Percentiles rank a stretch among this genome's conserved stretches.
These are phyloP conservation scores for Blastobotrys capitulatus DNA, from an alignment of 1,139 yeast species.

Conservation along the genomic window DNA sequence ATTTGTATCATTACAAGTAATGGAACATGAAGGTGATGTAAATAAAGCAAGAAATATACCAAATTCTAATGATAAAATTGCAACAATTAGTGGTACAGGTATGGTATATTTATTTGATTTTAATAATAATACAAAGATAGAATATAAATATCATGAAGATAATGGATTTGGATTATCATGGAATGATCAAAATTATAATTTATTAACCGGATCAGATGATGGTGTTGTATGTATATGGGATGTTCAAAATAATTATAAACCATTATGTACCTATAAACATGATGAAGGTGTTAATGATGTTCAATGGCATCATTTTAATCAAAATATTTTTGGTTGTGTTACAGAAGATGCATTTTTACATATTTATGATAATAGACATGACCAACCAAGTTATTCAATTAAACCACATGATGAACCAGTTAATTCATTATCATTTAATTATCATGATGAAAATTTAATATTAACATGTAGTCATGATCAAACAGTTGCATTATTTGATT, in stretches of 20 bases:
- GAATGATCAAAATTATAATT: conserved; percentile 39
- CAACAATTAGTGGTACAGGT: conserved; percentile 77
- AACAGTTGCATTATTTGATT: conserved; percentile 59
- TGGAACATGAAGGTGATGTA: conserved; percentile 38
- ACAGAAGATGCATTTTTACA: conserved; percentile 67
- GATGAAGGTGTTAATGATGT: conserved; percentile 12
- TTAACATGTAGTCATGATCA: conserved; percentile 73
- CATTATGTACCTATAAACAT: conserved; percentile 6
- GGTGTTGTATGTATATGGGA: conserved; percentile 67
- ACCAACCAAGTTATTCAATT: conserved; percentile 24
- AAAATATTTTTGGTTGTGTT: conserved; percentile 59
- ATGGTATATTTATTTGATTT: conserved; percentile 62
- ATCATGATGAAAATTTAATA: conserved; percentile 46
- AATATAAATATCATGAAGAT: conserved; percentile 42
- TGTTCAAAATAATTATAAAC: conserved; percentile 18
- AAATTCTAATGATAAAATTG: conserved; percentile 57
- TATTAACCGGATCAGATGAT: conserved; percentile 62
- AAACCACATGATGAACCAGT: conserved; percentile 42
- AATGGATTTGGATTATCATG: conserved; percentile 74
- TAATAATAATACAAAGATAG: conserved; percentile 19
- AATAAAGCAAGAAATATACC: conserved; percentile 85
- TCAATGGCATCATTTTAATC: conserved; percentile 24
- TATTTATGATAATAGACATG: conserved; percentile 56
- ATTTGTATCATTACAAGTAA: conserved; percentile 57
- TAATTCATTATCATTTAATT: conserved; percentile 63